These are phyloP conservation scores for Yarrowia sp. DNA, from an alignment of 805 yeast genomes.

Conservation along the genomic window DNA sequence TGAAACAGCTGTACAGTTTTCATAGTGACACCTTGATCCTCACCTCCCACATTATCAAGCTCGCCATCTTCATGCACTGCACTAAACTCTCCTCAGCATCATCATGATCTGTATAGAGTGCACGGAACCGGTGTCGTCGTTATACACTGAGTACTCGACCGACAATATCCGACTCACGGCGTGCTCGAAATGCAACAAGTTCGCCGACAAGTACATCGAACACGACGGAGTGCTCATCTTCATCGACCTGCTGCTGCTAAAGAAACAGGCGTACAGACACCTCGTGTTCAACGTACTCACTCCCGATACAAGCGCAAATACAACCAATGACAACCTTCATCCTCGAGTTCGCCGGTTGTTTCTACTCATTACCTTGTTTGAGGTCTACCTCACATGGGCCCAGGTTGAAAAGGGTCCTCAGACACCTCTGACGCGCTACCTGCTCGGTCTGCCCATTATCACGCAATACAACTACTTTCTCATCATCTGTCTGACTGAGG, in stretches of 20 bases:
- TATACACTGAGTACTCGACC: slow-evolving; percentile 76
- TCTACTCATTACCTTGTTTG: slow-evolving; percentile 74
- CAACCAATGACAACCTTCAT: slow-evolving; percentile 15
- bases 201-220: slow-evolving; percentile 92
- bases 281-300: slow-evolving; percentile 72
- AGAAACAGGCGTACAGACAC: slow-evolving; percentile 83
- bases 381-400: slow-evolving; percentile 92
- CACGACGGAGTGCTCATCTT: slow-evolving; percentile 83
- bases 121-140: slow-evolving; percentile 64
- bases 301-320: slow-evolving; percentile 34
- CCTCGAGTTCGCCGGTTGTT: slow-evolving; percentile 54
- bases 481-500: slow-evolving; percentile 50
- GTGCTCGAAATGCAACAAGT: slow-evolving; percentile 71
- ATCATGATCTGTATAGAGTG: slow-evolving; percentile 91
- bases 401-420: slow-evolving; percentile 67
- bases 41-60: too few relatives aligned
- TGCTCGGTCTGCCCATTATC: slow-evolving; percentile 48
- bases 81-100: slow-evolving; percentile 5
- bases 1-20: too few relatives aligned
- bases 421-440: slow-evolving; percentile 39
- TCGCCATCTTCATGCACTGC: neutral
- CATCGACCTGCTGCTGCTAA: slow-evolving; percentile 80
- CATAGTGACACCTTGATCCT: too few relatives aligned
- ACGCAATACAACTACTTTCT: slow-evolving; percentile 53
- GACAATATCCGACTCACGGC: slow-evolving; percentile 80